Conservation (phyloP, 331 rosid species). For the Cucumis variabilis region DNA sequence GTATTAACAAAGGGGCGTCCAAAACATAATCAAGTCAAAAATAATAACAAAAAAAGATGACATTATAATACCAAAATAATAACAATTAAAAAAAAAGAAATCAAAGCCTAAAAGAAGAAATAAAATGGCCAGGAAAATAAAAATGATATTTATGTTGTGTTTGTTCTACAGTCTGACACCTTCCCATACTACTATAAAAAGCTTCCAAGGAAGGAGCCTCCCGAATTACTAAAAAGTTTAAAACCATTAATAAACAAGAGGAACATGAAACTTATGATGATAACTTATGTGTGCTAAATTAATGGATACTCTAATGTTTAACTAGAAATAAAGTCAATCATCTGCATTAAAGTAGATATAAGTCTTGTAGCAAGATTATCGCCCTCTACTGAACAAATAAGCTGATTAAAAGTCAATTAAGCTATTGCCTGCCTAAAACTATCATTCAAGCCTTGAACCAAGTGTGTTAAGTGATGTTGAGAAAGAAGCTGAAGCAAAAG, state of each 20-base stretch:
- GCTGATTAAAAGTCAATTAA: conserved; percentile 88
- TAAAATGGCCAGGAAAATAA: not conserved
- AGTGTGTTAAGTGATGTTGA: conserved; percentile 91
- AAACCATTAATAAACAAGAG: not conserved
- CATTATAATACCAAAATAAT: not conserved
- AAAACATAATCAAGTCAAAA: not conserved
- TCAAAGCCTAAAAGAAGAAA: not conserved
- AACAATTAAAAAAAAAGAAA: not conserved
- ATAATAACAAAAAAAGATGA: not conserved
- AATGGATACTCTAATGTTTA: too few relatives aligned
- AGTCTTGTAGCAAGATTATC: conserved; percentile 89
- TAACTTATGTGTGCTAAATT: conserved; percentile 2
- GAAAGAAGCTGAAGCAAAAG: conserved; percentile 97
- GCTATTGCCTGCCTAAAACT: conserved; percentile 61
- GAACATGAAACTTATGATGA: conserved; percentile 24
- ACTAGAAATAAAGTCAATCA: conserved; percentile 44
- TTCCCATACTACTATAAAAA: not conserved
- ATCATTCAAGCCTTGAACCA: conserved; percentile 87
- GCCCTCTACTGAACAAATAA: conserved; percentile 95
- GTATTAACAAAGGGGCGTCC: not conserved
- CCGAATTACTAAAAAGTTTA: not conserved
- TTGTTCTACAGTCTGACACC: not conserved
- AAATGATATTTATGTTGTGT: not conserved
- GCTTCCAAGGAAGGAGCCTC: conserved; percentile 18
- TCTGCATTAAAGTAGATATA: conserved; percentile 95